Percentiles rank a stretch among this genome's conserved stretches.
These are phyloP conservation scores for Ustilaginoidea virens DNA, from an alignment of 2,329 filamentous ascomycete genomes.

Conservation along the genomic window DNA sequence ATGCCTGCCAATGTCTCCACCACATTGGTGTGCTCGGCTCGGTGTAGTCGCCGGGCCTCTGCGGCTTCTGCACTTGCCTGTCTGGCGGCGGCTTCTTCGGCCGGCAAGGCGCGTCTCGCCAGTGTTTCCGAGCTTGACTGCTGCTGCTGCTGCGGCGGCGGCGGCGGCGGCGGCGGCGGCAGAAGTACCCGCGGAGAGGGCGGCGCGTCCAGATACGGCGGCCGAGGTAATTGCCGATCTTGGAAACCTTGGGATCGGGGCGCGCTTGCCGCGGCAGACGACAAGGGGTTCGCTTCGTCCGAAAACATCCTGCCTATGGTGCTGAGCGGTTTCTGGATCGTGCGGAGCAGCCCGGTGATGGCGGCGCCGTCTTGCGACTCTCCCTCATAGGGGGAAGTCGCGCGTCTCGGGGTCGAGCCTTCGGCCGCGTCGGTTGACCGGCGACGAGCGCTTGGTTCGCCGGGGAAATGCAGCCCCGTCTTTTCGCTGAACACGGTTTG, in stretches of 20 bases:
- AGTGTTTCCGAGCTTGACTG: constrained; percentile 4
- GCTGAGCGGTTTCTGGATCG: constrained; percentile 79
- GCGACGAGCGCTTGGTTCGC: constrained; percentile 21
- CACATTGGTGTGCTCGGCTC: constrained; percentile 74
- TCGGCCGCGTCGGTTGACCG: constrained; percentile 25
- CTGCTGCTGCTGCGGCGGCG: constrained; percentile 7
- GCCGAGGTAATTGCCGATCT: constrained; percentile 14
- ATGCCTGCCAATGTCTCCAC: constrained; percentile 90
- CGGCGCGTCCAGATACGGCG: constrained; percentile 11
- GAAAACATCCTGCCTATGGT: constrained; percentile 94
- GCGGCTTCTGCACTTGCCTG: constrained; percentile 85
- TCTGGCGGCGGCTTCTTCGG: constrained; percentile 75
- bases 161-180: constrained; percentile 13
- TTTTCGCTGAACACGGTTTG: constrained; percentile 30
- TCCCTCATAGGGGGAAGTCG: constrained; percentile 38
- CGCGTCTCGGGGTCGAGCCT: constrained; percentile 29
- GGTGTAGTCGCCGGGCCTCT: constrained; percentile 69
- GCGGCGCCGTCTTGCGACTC: constrained; percentile 57
- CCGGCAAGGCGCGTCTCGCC: constrained; percentile 37
- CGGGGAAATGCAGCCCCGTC: constrained; percentile 9
- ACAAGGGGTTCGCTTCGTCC: constrained; percentile 36
- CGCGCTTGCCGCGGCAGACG: constrained; percentile 15
- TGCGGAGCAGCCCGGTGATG: constrained; percentile 71
- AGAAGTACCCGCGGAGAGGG: constrained; percentile 5
- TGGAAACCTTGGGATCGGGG: constrained; percentile 22